Conservation (phyloP, 371 early-diverging fungal genomes). For the Mucor irregularis region DNA sequence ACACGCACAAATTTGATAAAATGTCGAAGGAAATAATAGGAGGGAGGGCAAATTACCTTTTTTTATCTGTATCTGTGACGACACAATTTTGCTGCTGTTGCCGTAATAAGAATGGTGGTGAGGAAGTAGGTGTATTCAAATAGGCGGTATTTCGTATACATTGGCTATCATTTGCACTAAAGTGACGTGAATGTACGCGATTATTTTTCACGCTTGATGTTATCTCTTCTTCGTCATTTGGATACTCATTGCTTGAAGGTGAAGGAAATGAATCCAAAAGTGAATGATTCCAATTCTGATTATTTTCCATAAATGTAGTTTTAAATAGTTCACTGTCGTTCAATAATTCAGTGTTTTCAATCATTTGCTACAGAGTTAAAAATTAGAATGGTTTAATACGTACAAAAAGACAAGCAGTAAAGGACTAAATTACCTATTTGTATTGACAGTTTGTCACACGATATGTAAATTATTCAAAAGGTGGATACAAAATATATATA, state of each 20-base stretch:
- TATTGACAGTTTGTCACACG: too few species aligned
- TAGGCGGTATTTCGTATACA: conserved; percentile 7
- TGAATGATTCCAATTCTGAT: conserved; percentile 4
- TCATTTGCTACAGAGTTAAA: too few species aligned
- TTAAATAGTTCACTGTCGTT: conserved; percentile 3
- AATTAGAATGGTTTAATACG: too few species aligned
- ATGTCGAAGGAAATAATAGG: neutral
- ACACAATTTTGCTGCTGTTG: neutral
- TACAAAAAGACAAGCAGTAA: too few species aligned
- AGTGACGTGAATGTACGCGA: conserved; percentile 18
- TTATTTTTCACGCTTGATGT: neutral
- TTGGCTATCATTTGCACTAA: conserved; percentile 22
- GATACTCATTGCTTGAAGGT: too few species aligned
- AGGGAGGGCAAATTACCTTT: conserved; percentile 3
- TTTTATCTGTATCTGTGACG: neutral
- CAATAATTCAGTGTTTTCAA: too few species aligned
- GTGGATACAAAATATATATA: too few species aligned
- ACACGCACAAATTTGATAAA: too few species aligned
- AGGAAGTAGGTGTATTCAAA: neutral
- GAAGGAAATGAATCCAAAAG: neutral
- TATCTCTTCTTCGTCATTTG: neutral
- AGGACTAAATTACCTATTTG: too few species aligned
- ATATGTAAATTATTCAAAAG: too few species aligned
- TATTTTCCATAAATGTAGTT: conserved; percentile 10
- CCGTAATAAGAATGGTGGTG: neutral